Base-by-base conservation (phyloP, 2,329 filamentous ascomycete genomes). In the Pseudogymnoascus sp. region DNA sequence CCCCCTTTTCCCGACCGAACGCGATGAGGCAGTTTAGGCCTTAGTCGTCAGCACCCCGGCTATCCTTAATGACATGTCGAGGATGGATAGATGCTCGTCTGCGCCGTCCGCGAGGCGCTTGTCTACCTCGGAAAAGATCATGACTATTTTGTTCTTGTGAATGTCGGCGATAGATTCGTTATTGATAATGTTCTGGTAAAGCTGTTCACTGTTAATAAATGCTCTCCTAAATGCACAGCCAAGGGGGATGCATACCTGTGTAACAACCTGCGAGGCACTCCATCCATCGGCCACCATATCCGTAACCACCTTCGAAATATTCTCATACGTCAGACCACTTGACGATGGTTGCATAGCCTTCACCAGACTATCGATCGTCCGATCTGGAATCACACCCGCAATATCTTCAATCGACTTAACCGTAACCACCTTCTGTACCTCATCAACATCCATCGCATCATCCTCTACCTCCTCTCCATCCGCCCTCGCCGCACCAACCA, bases 251-350 rank as follows among this genome's bases (percentile, higher is more conserved):
- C 77, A 74, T 76, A 89, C 87, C 80, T 96, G 91, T 16, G 82
- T 78, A 37, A 97, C 81, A 25, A 97, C 84, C 74, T 97, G 94
- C 6, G 87, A 86, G 22, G 93, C 94, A 72, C 92, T 97, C 93
- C 94, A 99, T 7, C 94, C 94, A 75, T 97, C 94, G 0, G 93
- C 93, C 54, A 97, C 87, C 79, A 99, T 86, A 65, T 96, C 89
- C 68, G 92, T 90, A 4, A 97, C 89, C 5, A 90, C 86, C 65
- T 85, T 85, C 0, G 91, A 85, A 14, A 99, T 83, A 11, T 82
- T 80, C 63, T 85, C 81, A 70, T 96, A 99, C 0, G 85, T 79
- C 12, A 82, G 79, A 1, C 81, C 81, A 37, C 80, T 79, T 22
- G 81, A 81, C 65, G 78, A 82, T 4, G 91, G 90, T 67, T 89